Evolutionary conservation across 306 rosid species (phyloP).

Genomic region (Rosa lucieae): DNA sequence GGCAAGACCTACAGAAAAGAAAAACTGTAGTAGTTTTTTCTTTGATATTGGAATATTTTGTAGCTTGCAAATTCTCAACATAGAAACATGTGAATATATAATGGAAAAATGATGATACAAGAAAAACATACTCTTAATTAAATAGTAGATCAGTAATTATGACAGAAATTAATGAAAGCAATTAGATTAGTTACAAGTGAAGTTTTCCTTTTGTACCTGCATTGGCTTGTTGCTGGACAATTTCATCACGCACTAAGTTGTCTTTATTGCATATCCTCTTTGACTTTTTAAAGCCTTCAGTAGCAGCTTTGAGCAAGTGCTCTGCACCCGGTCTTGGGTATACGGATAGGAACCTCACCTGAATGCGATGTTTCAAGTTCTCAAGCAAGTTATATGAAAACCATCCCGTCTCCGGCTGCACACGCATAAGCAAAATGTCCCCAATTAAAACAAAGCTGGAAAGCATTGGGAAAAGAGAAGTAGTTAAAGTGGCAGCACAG

Average conservation of each 20-base stretch:
- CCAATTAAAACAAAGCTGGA: constrained; percentile 5
- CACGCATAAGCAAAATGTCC: constrained; percentile 28
- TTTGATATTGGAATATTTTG: too few species aligned
- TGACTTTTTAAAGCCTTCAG: constrained; percentile 66
- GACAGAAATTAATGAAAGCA: not conserved
- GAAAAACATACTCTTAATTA: not conserved
- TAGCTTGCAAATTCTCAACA: too few species aligned
- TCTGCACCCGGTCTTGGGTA: constrained; percentile 68
- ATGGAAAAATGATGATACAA: not conserved
- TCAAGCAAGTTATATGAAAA: constrained; percentile 51
- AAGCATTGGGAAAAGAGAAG: constrained; percentile 6
- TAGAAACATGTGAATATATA: not conserved
- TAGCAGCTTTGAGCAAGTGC: constrained; percentile 60
- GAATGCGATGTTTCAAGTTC: constrained; percentile 64
- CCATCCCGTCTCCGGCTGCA: constrained; percentile 86
- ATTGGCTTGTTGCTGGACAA: constrained; percentile 43
- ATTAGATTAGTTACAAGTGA: not conserved
- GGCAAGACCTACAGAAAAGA: not conserved
- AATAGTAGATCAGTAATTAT: not conserved
- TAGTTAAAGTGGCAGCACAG: constrained; percentile 1
- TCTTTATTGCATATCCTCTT: constrained; percentile 51
- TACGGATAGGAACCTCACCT: constrained; percentile 68
- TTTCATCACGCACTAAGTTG: constrained; percentile 43
- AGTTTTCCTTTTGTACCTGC: constrained; percentile 43
- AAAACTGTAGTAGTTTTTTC: too few species aligned